These are phyloP conservation scores for Teunomyces barrocoloradensis DNA, from an alignment of 805 yeast species.

Conservation along the genomic window DNA sequence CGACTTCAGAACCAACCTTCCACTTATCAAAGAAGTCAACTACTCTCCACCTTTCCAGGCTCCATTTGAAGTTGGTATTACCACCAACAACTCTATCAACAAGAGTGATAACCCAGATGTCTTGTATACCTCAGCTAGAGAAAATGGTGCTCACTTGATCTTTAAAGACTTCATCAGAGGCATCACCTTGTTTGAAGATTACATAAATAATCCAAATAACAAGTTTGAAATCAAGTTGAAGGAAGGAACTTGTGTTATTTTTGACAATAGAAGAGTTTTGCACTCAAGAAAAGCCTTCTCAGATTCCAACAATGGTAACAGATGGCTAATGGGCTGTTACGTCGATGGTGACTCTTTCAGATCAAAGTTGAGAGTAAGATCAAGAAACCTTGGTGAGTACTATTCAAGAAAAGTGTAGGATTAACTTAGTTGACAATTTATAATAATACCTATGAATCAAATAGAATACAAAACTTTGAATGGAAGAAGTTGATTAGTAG, in stretches of 20 bases:
- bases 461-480: constrained; percentile 5
- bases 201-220: constrained; percentile 50
- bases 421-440: not conserved
- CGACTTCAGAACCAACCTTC: constrained; percentile 14
- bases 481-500: constrained; percentile 11
- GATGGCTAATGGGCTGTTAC: constrained; percentile 79
- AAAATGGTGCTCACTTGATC: constrained; percentile 34
- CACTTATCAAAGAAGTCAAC: constrained; percentile 54
- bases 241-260: constrained; percentile 62
- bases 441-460: constrained; percentile 1
- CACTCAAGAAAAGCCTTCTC: constrained; percentile 56
- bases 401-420: constrained; percentile 1
- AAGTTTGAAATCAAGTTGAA: constrained; percentile 53
- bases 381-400: constrained; percentile 1
- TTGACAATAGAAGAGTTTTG: constrained; percentile 67
- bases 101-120: constrained; percentile 3
- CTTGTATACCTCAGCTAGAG: constrained; percentile 24
- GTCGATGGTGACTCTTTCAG: constrained; percentile 68
- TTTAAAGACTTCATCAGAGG: constrained; percentile 62
- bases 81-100: constrained; percentile 23
- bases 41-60: constrained; percentile 86
- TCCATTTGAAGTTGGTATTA: constrained; percentile 62
- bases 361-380: constrained; percentile 48
- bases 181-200: constrained; percentile 56
- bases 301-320: constrained; percentile 45